Evolutionary conservation across 805 yeast species (phyloP), one percentile per base, ranked within the genome.

Genomic region (Cyberlindnera amylophila): DNA sequence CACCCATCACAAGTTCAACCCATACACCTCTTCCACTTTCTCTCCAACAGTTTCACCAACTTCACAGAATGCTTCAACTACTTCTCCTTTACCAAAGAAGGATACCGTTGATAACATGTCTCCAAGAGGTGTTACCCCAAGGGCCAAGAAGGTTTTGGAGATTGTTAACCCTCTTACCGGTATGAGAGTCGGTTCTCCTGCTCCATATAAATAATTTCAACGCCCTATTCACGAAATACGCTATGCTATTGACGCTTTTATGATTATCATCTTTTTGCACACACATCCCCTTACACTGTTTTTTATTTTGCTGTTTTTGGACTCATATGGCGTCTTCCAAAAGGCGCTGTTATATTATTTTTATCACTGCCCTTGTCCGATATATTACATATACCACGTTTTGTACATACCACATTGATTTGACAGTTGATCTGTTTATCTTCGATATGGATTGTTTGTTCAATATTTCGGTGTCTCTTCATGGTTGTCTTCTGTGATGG

Each of bases 111-210:
- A 31, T 18, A 32, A 12, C 14, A 36, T 35, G 13, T 44, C 72
- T 14, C 79, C 81, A 13, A 64, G 78, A 47, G 46, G 44, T 11
- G 66, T 67, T 39, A 77, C 83, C 2, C 84, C 84, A 23, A 65
- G 85, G 47, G 70, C 71, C 21, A 77, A 72, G 59, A 79, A 77
- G 53, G 76, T 77, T 6, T 64, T 79, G 56, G 84, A 79, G 51
- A 79, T 79, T 42, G 75, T 79, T 41, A 77, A 79, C 57, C 85
- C 85, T 6, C 76, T 67, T 42, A 77, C 83, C 6, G 79, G 79
- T 38, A 55, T 76, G 65, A 70, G 79, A 53, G 71, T 79, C 16
- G 71, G 65, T 4, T 74, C 81, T 14, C 81, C 82, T 15, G 70
- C 71, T 27, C 57, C 61, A 7, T 51, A 53, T 39, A 55, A 57